Conservation (phyloP, 176 grass and related monocot species). For the Oryza officinalis region DNA sequence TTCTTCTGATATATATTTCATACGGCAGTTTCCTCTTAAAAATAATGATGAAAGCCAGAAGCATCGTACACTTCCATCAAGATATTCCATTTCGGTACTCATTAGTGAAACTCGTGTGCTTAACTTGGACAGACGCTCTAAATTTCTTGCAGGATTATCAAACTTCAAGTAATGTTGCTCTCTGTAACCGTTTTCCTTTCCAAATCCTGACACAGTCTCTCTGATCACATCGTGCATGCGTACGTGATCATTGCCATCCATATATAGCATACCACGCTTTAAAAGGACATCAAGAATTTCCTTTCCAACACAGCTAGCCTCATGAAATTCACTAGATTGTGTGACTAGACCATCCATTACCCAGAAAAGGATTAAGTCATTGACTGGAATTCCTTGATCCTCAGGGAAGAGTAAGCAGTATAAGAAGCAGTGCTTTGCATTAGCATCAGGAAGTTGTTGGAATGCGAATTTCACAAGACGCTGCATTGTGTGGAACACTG, state of each 20-base stretch:
- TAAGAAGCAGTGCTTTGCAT: background rate
- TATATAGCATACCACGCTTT: constrained; percentile 23
- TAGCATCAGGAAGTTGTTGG: too few species aligned
- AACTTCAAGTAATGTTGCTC: too few species aligned
- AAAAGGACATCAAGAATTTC: constrained; percentile 21
- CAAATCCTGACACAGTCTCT: background rate
- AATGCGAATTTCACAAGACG: background rate
- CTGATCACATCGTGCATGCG: constrained; percentile 34
- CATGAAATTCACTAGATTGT: constrained; percentile 7
- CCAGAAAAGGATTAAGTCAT: constrained; percentile 27
- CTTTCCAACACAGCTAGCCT: constrained; percentile 10
- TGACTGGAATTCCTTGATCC: background rate
- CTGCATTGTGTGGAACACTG: background rate
- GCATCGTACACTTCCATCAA: too few species aligned
- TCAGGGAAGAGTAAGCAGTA: constrained; percentile 34
- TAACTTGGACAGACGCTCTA: too few species aligned
- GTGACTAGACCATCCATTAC: constrained; percentile 10
- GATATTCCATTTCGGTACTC: too few species aligned
- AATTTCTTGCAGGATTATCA: too few species aligned
- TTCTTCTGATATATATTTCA: constrained; percentile 2
- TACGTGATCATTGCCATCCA: constrained; percentile 12
- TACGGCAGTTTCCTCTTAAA: constrained; percentile 32
- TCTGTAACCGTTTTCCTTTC: background rate
- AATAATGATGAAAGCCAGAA: too few species aligned
- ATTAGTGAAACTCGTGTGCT: too few species aligned